phyloP scores from a whole-genome alignment of 208 protist species.

The Trypanosoma vivax region DNA sequence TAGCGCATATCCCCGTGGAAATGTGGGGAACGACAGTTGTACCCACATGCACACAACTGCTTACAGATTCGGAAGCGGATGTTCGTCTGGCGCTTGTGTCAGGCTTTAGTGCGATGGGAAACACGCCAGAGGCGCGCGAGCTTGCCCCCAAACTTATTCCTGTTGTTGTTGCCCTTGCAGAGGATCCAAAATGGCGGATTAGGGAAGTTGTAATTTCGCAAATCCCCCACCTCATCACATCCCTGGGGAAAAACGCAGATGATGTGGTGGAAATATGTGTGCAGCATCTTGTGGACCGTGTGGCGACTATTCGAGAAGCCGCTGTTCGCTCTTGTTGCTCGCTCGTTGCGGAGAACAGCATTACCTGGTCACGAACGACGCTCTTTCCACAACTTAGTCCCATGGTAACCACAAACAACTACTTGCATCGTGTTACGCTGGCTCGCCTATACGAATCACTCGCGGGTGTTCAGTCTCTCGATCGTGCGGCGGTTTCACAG shows the following conservation, averaged over 20 bases:
- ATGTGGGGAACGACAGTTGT: constrained; percentile 71
- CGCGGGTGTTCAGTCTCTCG: constrained; percentile 40
- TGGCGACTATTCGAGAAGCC: constrained; percentile 77
- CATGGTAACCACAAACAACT: constrained; percentile 57
- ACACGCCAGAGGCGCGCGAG: constrained; percentile 73
- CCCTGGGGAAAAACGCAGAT: constrained; percentile 52
- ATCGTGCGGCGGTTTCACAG: constrained; percentile 34
- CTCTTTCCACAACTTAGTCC: constrained; percentile 63
- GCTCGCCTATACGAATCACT: constrained; percentile 70
- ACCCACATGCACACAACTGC: constrained; percentile 69
- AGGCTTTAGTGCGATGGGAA: constrained; percentile 81
- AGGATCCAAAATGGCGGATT: constrained; percentile 84
- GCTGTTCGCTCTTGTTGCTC: constrained; percentile 79
- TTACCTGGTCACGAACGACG: constrained; percentile 41
- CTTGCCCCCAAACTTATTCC: constrained; percentile 80
- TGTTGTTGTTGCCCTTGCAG: constrained; percentile 67
- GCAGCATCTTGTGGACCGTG: constrained; percentile 70
- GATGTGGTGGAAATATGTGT: constrained; percentile 81
- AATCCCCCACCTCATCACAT: constrained; percentile 78
- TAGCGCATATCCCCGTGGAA: constrained; percentile 63
- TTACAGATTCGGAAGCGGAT: constrained; percentile 71
- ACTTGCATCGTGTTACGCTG: constrained; percentile 71
- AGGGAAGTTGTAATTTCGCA: constrained; percentile 80
- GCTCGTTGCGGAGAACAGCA: constrained; percentile 61
- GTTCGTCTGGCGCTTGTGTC: constrained; percentile 82